A percentile compares a stretch with the other conserved stretches of the same genome.
phyloP scores from a whole-genome alignment of 2,329 filamentous ascomycete genomes.

The Penicillium sp. region DNA sequence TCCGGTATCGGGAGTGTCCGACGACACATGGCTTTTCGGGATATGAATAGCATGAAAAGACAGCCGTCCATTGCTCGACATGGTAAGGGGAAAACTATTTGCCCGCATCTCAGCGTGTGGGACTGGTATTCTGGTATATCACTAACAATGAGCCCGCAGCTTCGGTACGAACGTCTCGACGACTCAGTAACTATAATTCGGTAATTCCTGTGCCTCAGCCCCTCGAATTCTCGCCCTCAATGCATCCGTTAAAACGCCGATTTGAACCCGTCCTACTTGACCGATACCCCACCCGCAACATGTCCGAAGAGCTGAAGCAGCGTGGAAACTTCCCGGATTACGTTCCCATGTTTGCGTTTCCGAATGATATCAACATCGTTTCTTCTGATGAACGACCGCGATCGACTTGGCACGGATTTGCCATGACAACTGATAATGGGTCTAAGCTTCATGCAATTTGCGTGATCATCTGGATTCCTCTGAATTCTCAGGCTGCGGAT shows the following conservation, averaged over 20 bases:
- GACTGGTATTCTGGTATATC: background rate
- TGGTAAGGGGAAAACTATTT: slow-evolving; percentile 55
- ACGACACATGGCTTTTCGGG: slow-evolving; percentile 85
- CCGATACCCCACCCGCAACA: slow-evolving; percentile 81
- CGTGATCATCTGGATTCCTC: slow-evolving; percentile 86
- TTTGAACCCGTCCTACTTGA: slow-evolving; percentile 97
- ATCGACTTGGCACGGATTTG: slow-evolving; percentile 98
- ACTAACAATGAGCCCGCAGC: slow-evolving; percentile 41
- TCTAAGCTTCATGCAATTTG: slow-evolving; percentile 90
- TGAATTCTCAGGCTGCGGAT: slow-evolving; percentile 78
- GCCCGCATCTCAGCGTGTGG: background rate
- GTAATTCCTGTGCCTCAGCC: slow-evolving; percentile 94
- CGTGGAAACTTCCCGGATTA: slow-evolving; percentile 92
- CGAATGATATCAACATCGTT: slow-evolving; percentile 95
- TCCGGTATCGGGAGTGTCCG: slow-evolving; percentile 79
- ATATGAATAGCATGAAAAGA: slow-evolving; percentile 93
- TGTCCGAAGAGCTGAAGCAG: slow-evolving; percentile 74
- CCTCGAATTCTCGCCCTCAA: slow-evolving; percentile 81
- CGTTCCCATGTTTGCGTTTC: slow-evolving; percentile 98
- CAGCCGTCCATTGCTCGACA: slow-evolving; percentile 74
- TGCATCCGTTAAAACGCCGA: slow-evolving; percentile 90
- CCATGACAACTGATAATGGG: slow-evolving; percentile 92
- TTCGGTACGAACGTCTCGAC: slow-evolving; percentile 76
- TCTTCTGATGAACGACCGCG: slow-evolving; percentile 90
- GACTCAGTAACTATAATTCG: slow-evolving; percentile 96